These are phyloP conservation scores for Saccharata proteae DNA, from an alignment of 2,329 filamentous ascomycete genomes.

Conservation along the genomic window DNA sequence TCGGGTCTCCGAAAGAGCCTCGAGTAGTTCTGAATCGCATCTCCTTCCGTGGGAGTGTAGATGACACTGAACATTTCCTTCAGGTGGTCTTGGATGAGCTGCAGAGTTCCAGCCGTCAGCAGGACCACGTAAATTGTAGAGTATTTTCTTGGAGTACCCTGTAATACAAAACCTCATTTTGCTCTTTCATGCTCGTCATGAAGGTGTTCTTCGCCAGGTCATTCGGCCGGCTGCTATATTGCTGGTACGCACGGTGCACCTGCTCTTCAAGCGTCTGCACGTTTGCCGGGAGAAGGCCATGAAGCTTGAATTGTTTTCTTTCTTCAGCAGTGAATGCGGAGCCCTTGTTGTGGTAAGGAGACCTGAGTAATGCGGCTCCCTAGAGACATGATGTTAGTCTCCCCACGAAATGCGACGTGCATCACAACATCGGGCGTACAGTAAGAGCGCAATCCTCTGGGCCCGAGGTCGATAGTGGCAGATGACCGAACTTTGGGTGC, in stretches of 20 bases:
- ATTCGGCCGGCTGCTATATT: constrained; percentile 53
- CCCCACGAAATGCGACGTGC: neutral
- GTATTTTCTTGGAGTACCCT: constrained; percentile 34
- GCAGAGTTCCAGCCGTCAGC: neutral
- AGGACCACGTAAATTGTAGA: too few relatives aligned
- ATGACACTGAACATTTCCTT: constrained; percentile 86
- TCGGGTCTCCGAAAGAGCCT: constrained; percentile 64
- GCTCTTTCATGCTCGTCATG: constrained; percentile 70
- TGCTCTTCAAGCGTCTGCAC: constrained; percentile 69
- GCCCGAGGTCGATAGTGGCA: constrained; percentile 30
- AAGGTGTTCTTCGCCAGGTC: constrained; percentile 79
- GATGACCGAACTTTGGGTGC: constrained; percentile 22
- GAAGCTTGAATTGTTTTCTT: constrained; percentile 55
- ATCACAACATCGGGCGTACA: constrained; percentile 12
- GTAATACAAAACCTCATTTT: constrained; percentile 76
- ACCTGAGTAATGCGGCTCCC: constrained; percentile 45
- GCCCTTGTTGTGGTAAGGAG: constrained; percentile 69
- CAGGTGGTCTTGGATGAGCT: constrained; percentile 65
- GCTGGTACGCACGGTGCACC: constrained; percentile 63
- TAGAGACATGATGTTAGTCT: constrained; percentile 9
- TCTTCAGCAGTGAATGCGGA: constrained; percentile 64
- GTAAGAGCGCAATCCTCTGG: constrained; percentile 27
- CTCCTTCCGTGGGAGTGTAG: constrained; percentile 82
- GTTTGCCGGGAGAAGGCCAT: constrained; percentile 59
- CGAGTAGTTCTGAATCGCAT: constrained; percentile 78